Evolutionary conservation across 371 early-diverging fungal genomes (phyloP).

Genomic region (Mortierella sp.): DNA sequence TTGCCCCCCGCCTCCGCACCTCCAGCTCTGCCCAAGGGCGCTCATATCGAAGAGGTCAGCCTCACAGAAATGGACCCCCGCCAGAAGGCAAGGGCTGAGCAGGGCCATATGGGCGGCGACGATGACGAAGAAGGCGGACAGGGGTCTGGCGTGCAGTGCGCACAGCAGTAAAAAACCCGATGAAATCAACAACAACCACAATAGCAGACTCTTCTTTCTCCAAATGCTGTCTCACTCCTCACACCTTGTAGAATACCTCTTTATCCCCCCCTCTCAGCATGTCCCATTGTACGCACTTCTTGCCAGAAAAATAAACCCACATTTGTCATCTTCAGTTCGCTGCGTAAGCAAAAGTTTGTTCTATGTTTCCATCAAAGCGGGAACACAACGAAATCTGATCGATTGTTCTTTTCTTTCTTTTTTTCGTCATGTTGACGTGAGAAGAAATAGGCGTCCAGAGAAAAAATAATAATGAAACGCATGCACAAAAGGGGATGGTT

Average conservation of each 20-base stretch:
- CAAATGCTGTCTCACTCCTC: background rate
- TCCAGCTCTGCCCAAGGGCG: conserved; percentile 61
- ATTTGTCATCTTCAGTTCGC: background rate
- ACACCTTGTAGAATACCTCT: conserved; percentile 9
- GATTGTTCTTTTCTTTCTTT: background rate
- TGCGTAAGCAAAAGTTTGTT: background rate
- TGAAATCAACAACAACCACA: background rate
- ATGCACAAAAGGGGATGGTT: too few relatives aligned
- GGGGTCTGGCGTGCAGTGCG: conserved; percentile 92
- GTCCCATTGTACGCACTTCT: background rate
- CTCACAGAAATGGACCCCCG: conserved; percentile 82
- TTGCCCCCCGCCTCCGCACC: conserved; percentile 71
- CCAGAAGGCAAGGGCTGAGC: conserved; percentile 71
- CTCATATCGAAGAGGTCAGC: conserved; percentile 80
- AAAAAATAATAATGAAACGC: background rate
- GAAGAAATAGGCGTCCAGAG: background rate
- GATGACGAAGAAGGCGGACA: conserved; percentile 69
- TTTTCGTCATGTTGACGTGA: too few relatives aligned
- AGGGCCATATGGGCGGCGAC: conserved; percentile 74
- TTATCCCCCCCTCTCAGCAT: background rate
- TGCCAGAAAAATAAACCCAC: background rate
- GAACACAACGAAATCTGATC: background rate
- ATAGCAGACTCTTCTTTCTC: background rate
- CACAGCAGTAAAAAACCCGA: conserved; percentile 82
- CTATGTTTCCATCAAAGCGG: background rate